phyloP scores from a whole-genome alignment of 148 eudicot species.

The Euryodendron excelsum region DNA sequence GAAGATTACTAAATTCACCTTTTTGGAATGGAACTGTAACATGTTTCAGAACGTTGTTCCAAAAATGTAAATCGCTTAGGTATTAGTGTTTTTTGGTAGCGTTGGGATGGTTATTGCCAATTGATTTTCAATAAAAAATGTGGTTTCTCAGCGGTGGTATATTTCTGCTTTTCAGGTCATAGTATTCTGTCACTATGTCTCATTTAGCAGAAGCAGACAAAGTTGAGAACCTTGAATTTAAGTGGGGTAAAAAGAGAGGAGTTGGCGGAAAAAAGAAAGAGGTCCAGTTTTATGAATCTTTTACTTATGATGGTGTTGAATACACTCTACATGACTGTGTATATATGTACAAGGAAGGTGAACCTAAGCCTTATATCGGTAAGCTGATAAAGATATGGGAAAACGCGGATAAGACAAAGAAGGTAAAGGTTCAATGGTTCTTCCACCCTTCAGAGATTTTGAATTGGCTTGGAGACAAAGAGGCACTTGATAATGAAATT shows the following conservation, averaged over 20 bases:
- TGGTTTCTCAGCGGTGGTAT: not conserved
- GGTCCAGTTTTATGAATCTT: slow-evolving; percentile 61
- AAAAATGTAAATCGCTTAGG: too few relatives aligned
- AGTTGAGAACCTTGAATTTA: slow-evolving; percentile 36
- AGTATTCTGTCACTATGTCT: slow-evolving; percentile 19
- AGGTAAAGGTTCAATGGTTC: slow-evolving; percentile 70
- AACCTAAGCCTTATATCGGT: slow-evolving; percentile 52
- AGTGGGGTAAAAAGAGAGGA: slow-evolving; percentile 63
- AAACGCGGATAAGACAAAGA: slow-evolving; percentile 25
- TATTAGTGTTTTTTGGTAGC: too few relatives aligned
- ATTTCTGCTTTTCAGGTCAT: not conserved
- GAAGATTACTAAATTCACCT: too few relatives aligned
- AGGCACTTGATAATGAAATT: slow-evolving; percentile 48
- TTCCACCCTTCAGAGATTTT: slow-evolving; percentile 60
- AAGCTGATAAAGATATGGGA: slow-evolving; percentile 65
- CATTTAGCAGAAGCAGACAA: slow-evolving; percentile 16
- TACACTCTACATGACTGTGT: slow-evolving; percentile 63
- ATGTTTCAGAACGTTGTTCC: too few relatives aligned
- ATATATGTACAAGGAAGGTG: slow-evolving; percentile 44
- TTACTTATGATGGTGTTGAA: slow-evolving; percentile 47
- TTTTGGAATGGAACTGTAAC: too few relatives aligned
- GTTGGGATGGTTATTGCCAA: not conserved
- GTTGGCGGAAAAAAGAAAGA: slow-evolving; percentile 42
- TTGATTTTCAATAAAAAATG: not conserved
- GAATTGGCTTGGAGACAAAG: slow-evolving; percentile 28